Base-by-base conservation (phyloP, 768 basidiomycete species). In the Aureoboletus auriporus region DNA sequence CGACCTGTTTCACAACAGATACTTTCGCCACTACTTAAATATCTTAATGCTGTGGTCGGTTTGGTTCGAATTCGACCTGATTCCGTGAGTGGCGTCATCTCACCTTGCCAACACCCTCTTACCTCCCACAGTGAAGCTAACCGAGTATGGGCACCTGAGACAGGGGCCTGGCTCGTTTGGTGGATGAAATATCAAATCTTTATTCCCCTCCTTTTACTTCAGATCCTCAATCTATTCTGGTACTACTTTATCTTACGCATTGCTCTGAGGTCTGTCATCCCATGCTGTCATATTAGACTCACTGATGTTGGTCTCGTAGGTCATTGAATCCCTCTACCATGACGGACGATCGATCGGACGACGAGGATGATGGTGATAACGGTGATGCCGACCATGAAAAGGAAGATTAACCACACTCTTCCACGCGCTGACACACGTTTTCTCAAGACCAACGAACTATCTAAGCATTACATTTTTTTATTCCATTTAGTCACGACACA, bases 21-120 rank as follows among this genome's bases (percentile, higher is more conserved):
- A 97, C 63, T 89, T 94, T 77, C 89, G 95, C 4, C 93, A 94
- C 65, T 96, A 86, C 62, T 72, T 94, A 36, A 97, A 96, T 65
- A 64, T 95, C 47, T 69, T 73, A 46, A 94, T 98, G 17, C 76
- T 98, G 13, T 87, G 81, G 76, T 95, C 93, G 4, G 86, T 94
- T 5, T 92, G 84, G 84, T 74, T 60, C 31, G 83, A 98, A 58
- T 87, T 78, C 52, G 75, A 87, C 39, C 69, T 86, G 12, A 71
- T 88, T 44, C 89, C 91, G 86, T 89, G 63, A 46, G 86, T 78
- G 5, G 14, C 35, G n/a, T 45, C 34, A 4, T 20, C 23, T 20
- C 13, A 7, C 1, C 20, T 42, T 13, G 36, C n/a, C 13, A 14
- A 10, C 13, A 11, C 44, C 11, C 41, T 55, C 47, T 54, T 7